Conservation (phyloP, 1,139 yeast species). For the Blastobotrys aristatus region DNA sequence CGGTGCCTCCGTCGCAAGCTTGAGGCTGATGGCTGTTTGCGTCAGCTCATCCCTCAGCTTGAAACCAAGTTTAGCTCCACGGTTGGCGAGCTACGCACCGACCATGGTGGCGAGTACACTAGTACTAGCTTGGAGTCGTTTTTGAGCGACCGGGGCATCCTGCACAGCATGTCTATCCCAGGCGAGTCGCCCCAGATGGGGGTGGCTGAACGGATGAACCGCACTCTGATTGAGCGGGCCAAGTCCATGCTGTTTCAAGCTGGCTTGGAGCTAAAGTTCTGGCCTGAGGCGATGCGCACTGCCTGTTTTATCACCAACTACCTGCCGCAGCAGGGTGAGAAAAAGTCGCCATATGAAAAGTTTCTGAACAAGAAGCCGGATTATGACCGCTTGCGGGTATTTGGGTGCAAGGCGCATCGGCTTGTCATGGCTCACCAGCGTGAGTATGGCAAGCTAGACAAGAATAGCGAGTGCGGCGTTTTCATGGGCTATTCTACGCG, state of each 20-base stretch:
- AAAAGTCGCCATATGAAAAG: not conserved
- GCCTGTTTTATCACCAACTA: not conserved
- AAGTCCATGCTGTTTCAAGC: not conserved
- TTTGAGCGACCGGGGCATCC: not conserved
- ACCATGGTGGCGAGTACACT: slow-evolving; percentile 2
- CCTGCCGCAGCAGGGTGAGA: not conserved
- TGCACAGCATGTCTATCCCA: not conserved
- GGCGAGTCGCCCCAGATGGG: not conserved
- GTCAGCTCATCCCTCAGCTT: too few relatives aligned
- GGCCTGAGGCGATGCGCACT: not conserved
- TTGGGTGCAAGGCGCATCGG: slow-evolving; percentile 4
- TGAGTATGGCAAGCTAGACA: not conserved
- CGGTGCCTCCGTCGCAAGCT: not conserved
- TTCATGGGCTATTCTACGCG: too few relatives aligned
- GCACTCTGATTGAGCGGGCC: slow-evolving; percentile 1
- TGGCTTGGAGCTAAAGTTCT: not conserved
- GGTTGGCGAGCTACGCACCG: not conserved
- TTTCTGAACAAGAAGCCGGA: not conserved
- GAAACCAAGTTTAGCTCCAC: not conserved
- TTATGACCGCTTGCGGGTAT: not conserved
- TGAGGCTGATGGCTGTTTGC: not conserved
- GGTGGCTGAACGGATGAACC: slow-evolving; percentile 8
- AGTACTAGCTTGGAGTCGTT: not conserved
- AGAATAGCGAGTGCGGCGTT: not conserved
- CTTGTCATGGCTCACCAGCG: not conserved